Evolutionary conservation across 2,329 filamentous ascomycete genomes (phyloP).

Genomic region (Talaromyces verruculosus): DNA sequence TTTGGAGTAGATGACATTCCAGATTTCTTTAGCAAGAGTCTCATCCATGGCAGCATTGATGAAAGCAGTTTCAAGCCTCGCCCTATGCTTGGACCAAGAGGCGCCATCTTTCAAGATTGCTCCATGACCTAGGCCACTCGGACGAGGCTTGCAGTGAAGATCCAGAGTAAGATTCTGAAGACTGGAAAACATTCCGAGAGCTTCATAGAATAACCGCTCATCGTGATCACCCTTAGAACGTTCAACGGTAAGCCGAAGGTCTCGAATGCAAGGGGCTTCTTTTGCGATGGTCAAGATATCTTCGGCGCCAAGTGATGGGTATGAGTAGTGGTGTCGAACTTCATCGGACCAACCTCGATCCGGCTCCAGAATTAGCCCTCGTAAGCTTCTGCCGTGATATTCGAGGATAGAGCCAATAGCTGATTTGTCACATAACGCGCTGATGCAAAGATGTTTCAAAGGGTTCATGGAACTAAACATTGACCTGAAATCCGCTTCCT

Average conservation of each 20-base stretch:
- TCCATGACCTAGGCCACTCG: too few relatives aligned
- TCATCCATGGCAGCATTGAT: neutral
- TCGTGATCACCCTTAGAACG: neutral
- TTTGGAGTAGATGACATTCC: neutral
- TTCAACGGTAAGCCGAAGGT: neutral
- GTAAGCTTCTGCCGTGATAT: neutral
- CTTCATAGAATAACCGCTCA: neutral
- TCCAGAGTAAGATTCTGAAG: neutral
- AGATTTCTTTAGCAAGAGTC: neutral
- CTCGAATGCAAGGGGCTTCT: neutral
- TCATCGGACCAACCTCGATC: neutral
- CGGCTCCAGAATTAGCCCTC: neutral
- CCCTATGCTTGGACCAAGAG: too few relatives aligned
- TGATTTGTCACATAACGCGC: neutral
- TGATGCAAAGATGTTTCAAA: neutral
- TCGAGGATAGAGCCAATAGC: neutral
- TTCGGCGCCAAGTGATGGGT: neutral
- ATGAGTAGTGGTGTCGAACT: neutral
- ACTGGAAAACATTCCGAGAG: neutral
- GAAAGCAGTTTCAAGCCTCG: neutral
- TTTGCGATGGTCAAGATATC: slow-evolving; percentile 6
- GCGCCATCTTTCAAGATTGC: too few relatives aligned
- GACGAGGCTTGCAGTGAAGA: neutral
- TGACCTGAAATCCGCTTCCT: too few relatives aligned
- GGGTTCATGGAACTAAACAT: slow-evolving; percentile 8